Conservation (phyloP, 768 basidiomycete genomes). For the Hygrocybe coccinea region DNA sequence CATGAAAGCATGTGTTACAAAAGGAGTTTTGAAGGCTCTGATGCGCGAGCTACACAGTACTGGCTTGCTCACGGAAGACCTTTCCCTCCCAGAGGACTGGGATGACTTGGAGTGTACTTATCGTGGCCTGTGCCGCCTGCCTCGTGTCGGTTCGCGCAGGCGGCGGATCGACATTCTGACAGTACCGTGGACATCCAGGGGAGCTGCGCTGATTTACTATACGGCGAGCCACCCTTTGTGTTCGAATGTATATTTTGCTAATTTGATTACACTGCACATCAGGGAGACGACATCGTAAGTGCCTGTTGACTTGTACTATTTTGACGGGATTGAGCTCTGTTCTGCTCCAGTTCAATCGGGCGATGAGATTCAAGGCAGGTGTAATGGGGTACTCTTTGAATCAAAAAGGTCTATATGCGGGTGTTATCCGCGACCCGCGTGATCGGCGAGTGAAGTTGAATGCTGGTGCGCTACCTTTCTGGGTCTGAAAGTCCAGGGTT, state of each 20-base stretch:
- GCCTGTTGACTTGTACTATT: constrained; percentile 2
- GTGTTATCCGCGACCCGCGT: constrained; percentile 65
- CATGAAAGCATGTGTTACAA: not conserved
- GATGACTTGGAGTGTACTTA: constrained; percentile 70
- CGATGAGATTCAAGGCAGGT: constrained; percentile 79
- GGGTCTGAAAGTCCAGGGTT: not conserved
- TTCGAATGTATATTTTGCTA: not conserved
- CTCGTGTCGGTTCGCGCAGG: constrained; percentile 39
- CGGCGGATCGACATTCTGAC: constrained; percentile 83
- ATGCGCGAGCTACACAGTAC: constrained; percentile 50
- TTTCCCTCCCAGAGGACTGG: constrained; percentile 65
- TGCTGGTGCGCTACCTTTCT: constrained; percentile 40
- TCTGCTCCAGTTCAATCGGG: constrained; percentile 73
- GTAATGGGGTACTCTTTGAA: constrained; percentile 81
- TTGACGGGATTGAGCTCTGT: not conserved
- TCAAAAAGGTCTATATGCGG: constrained; percentile 74
- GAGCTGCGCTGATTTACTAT: constrained; percentile 88
- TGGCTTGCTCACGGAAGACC: constrained; percentile 74
- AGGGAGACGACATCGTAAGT: constrained; percentile 88
- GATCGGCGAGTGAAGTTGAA: constrained; percentile 57
- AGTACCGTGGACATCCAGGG: constrained; percentile 72
- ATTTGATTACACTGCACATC: constrained; percentile 4
- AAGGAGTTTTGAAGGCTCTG: constrained; percentile 60
- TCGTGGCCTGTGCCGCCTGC: constrained; percentile 70
- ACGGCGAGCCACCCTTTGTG: constrained; percentile 49